Base-by-base conservation (phyloP, 371 early-diverging fungal genomes). In the Polyrhizophydium stewartii region DNA sequence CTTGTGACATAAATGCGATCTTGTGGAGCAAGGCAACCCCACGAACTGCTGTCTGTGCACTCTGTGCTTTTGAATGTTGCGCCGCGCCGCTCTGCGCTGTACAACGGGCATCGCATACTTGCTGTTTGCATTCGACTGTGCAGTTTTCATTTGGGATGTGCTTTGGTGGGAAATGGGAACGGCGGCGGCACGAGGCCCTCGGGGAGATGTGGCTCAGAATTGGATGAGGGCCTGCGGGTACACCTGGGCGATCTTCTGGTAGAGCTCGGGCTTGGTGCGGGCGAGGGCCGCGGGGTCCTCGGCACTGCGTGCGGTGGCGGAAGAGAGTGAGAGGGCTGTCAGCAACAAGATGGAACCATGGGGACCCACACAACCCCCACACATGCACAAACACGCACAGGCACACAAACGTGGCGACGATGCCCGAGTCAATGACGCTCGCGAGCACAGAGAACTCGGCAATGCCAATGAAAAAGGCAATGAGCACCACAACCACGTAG, bases 391-490 rank as follows among this genome's bases (percentile, higher is more conserved):
- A n/a, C 16, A 60, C 60, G 58, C 27, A 60, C 60, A 65, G 33
- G 55, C 71, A 67, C 24, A 71, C 71, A 65, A 71, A 71, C 27
- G 68, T 67, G 24, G 71, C 46, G 30, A 60, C 43, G 25, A 56
- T 56, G 10, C 71, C 71, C n/a, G 52, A 51, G 31, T 67, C 66
- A 59, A 71, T 68, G 43, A 71, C 71, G 25, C 49, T 47, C 16
- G 56, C 13, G 33, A 71, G 25, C n/a, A 68, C 47, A 19, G 37
- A 27, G 51, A 71, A 71, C 40, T 68, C 65, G 16, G 60, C 10
- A 2, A 59, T 19, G 19, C 71, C 71, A 27, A 71, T 40, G 49
- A 71, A 28, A 1, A 63, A 32, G 43, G 47, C 59, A 27, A 67
- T 24, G 45, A 56, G 0, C 27, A 31, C 27, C 30, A 63, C 51